Conservation (phyloP, 306 rosid species). For the Lathyrus oleraceus region DNA sequence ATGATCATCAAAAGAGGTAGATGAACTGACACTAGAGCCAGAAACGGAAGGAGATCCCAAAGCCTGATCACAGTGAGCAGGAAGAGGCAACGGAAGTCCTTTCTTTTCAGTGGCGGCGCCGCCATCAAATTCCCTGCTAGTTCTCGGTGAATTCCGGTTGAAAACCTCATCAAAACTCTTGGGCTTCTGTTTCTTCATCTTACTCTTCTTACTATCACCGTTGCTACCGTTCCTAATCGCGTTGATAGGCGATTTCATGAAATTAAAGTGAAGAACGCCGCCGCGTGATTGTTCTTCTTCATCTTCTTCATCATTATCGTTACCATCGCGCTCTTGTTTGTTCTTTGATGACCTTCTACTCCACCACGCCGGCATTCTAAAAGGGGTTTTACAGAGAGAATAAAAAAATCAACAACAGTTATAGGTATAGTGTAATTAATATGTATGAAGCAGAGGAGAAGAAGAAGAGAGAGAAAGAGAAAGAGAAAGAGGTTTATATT, state of each 20-base stretch:
- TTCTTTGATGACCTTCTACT: conserved; percentile 59
- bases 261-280: conserved; percentile 34
- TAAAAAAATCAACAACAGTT: not conserved
- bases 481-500: not conserved
- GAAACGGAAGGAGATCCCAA: conserved; percentile 66
- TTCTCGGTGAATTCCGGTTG: conserved; percentile 57
- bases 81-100: conserved; percentile 72
- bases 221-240: conserved; percentile 11
- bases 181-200: conserved; percentile 40
- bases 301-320: conserved; percentile 37
- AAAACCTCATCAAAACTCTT: conserved; percentile 67
- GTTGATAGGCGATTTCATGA: conserved; percentile 49
- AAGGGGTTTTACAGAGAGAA: not conserved
- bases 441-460: not conserved
- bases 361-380: conserved; percentile 94
- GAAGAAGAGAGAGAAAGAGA: conserved; percentile 17
- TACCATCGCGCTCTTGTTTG: conserved; percentile 52
- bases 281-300: conserved; percentile 37
- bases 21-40: conserved; percentile 75
- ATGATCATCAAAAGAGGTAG: conserved; percentile 72
- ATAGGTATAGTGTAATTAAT: too few species aligned
- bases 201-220: conserved; percentile 23
- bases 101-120: conserved; percentile 48
- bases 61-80: conserved; percentile 52
- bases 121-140: conserved; percentile 56